Percentiles rank a stretch among this genome's conserved stretches.
These are phyloP conservation scores for Parmelia sp. DNA, from an alignment of 495 filamentous ascomycete species.

Conservation along the genomic window DNA sequence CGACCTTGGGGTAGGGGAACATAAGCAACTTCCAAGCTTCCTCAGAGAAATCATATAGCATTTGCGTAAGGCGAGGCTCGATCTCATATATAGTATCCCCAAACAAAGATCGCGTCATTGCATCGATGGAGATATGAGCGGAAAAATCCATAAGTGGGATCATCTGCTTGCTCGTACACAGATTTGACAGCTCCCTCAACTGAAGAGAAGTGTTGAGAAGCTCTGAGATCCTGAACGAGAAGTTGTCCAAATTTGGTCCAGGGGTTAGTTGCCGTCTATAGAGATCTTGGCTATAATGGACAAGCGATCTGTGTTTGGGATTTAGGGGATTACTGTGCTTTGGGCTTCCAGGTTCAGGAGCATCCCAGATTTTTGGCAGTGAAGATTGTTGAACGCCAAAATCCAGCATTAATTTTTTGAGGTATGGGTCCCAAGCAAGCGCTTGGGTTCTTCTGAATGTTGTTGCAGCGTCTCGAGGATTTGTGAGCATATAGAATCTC, in stretches of 20 bases:
- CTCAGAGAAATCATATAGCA: slow-evolving; percentile 12
- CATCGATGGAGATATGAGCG: neutral
- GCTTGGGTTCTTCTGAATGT: slow-evolving; percentile 9
- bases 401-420: slow-evolving; percentile 1
- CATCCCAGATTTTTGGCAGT: neutral
- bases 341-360: neutral
- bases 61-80: slow-evolving; percentile 8
- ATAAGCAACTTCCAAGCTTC: slow-evolving; percentile 14
- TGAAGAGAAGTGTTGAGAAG: slow-evolving; percentile 4
- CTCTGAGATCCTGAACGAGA: neutral
- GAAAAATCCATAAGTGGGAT: slow-evolving; percentile 5
- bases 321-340: neutral
- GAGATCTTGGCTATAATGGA: slow-evolving; percentile 3
- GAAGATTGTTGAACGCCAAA: slow-evolving; percentile 8
- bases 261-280: slow-evolving; percentile 23
- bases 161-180: slow-evolving; percentile 2
- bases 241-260: slow-evolving; percentile 20
- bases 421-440: slow-evolving; percentile 18
- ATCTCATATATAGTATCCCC: slow-evolving; percentile 5
- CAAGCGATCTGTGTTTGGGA: slow-evolving; percentile 3
- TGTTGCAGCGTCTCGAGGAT: slow-evolving; percentile 14
- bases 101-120: slow-evolving; percentile 7
- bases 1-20: slow-evolving; percentile 10
- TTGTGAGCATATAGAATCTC: slow-evolving; percentile 17
- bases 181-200: slow-evolving; percentile 9